These are phyloP conservation scores for Gelatoporia subvermispora DNA, from an alignment of 768 basidiomycete species.

Conservation along the genomic window DNA sequence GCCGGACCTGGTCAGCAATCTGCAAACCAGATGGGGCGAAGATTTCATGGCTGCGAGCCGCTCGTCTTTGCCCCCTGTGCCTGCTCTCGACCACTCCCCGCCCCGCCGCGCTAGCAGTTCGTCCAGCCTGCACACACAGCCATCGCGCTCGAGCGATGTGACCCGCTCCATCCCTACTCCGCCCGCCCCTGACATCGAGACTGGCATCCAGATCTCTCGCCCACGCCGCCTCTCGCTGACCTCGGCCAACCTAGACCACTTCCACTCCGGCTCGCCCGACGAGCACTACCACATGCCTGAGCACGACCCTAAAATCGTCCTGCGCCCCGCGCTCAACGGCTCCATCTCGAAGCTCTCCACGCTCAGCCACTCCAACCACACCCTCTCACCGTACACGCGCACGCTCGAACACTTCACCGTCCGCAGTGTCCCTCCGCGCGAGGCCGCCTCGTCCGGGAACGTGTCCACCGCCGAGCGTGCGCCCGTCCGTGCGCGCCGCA, in stretches of 20 bases:
- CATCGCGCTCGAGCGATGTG: constrained; percentile 43
- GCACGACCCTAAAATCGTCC: constrained; percentile 50
- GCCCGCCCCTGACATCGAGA: constrained; percentile 27
- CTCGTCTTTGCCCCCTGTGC: constrained; percentile 19
- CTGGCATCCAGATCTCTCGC: constrained; percentile 14
- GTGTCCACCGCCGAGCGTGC: constrained; percentile 38
- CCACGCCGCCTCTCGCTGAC: constrained; percentile 32
- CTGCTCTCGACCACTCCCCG: constrained; percentile 21
- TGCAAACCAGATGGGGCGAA: neutral
- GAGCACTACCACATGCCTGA: constrained; percentile 27
- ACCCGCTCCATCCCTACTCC: constrained; percentile 44
- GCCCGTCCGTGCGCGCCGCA: constrained; percentile 69
- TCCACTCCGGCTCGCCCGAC: constrained; percentile 31
- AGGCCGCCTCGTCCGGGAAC: constrained; percentile 28
- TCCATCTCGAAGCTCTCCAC: constrained; percentile 83
- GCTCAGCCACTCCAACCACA: constrained; percentile 86
- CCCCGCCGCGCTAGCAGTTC: constrained; percentile 39
- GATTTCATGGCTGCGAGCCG: constrained; percentile 1
- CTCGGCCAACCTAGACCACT: constrained; percentile 28
- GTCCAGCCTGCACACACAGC: constrained; percentile 47
- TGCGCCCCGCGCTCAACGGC: constrained; percentile 63
- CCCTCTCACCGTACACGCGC: constrained; percentile 89
- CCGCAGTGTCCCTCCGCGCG: constrained; percentile 73
- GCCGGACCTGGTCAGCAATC: neutral
- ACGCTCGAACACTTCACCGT: constrained; percentile 90